Evolutionary conservation across 2,329 filamentous ascomycete genomes (phyloP).

Genomic region (Nothophaeocryptopus gaeumannii): DNA sequence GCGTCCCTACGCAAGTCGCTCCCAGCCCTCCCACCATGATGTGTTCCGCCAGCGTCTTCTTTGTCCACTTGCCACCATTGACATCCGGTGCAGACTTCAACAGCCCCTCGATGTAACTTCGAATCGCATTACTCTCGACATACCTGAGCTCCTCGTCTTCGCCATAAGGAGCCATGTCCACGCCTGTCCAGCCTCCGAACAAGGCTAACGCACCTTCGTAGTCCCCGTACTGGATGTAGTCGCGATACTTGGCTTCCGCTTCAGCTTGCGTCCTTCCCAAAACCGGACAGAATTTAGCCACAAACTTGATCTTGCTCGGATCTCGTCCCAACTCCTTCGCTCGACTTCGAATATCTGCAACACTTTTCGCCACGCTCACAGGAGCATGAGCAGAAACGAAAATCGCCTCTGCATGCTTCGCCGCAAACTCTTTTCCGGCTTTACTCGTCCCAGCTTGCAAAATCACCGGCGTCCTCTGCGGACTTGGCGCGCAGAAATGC

Average conservation of each 20-base stretch:
- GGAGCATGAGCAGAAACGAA: constrained; percentile 67
- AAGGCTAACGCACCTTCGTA: constrained; percentile 66
- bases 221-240: constrained; percentile 60
- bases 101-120: constrained; percentile 55
- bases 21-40: constrained; percentile 67
- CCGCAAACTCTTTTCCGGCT: constrained; percentile 64
- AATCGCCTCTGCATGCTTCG: constrained; percentile 68
- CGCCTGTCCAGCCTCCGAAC: constrained; percentile 73
- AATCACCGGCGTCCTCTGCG: constrained; percentile 66
- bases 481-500: constrained; percentile 63
- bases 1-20: constrained; percentile 62
- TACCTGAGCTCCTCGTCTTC: constrained; percentile 63
- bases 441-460: constrained; percentile 68
- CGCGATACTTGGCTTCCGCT: constrained; percentile 61
- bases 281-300: constrained; percentile 64
- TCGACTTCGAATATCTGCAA: constrained; percentile 60
- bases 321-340: constrained; percentile 58
- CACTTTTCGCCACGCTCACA: constrained; percentile 58
- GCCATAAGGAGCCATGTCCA: constrained; percentile 58
- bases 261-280: constrained; percentile 65
- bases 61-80: constrained; percentile 63
- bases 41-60: constrained; percentile 65
- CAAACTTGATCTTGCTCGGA: constrained; percentile 61
- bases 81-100: constrained; percentile 57
- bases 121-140: constrained; percentile 61